These are phyloP conservation scores for Buddleja alternifolia DNA, from an alignment of 257 asterid genomes.

Conservation along the genomic window DNA sequence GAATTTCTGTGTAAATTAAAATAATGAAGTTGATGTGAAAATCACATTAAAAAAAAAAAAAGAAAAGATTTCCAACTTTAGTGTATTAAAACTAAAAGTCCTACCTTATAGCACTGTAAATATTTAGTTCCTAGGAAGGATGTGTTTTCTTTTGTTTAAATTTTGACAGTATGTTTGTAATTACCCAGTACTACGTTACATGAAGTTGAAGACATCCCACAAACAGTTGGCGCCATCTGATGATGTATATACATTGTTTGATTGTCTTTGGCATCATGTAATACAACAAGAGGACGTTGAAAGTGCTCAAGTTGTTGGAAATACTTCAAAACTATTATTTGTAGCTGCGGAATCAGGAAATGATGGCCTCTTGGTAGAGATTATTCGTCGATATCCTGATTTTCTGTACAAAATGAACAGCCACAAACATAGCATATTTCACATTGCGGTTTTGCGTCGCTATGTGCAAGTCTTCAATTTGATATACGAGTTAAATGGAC, in stretches of 20 bases:
- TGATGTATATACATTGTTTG: constrained; percentile 24
- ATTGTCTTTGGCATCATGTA: constrained; percentile 25
- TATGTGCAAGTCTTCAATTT: constrained; percentile 37
- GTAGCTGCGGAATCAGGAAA: constrained; percentile 35
- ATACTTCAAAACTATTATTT: constrained; percentile 18
- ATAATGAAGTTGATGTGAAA: no score
- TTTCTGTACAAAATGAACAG: constrained; percentile 34
- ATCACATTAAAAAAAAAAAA: no score
- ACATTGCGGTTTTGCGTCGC: constrained; percentile 41
- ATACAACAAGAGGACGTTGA: constrained; percentile 3
- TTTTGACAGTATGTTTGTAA: no score
- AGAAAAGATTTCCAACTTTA: no score
- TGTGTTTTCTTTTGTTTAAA: no score
- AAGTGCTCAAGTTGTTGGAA: not conserved
- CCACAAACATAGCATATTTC: constrained; percentile 36
- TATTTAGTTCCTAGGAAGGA: no score
- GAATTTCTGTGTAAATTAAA: no score
- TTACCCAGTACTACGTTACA: constrained; percentile 15
- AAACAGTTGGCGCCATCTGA: not conserved
- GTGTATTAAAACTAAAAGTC: no score
- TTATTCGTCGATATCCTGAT: constrained; percentile 31
- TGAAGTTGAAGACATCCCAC: constrained; percentile 3
- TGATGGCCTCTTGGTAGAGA: constrained; percentile 37
- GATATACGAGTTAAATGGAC: constrained; percentile 31
- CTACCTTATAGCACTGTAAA: no score